Percentiles rank a stretch among this genome's conserved stretches.
These are phyloP conservation scores for Apiospora koreana DNA, from an alignment of 2,329 filamentous ascomycete species.

Conservation along the genomic window DNA sequence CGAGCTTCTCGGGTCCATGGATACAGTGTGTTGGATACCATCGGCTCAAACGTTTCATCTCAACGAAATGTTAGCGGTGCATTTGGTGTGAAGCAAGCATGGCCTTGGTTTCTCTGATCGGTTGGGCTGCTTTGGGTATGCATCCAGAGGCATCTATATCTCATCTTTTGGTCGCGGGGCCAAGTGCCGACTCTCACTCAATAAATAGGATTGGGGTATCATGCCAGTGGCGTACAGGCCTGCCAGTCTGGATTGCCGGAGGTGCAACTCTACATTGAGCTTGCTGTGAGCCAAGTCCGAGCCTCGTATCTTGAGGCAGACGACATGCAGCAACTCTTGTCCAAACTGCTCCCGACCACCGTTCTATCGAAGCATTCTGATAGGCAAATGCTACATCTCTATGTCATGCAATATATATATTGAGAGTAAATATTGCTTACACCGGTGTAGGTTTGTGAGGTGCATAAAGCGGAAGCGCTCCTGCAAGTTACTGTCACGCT, in stretches of 20 bases:
- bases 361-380: neutral
- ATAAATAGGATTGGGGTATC: neutral
- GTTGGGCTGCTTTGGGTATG: neutral
- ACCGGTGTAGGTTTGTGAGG: neutral
- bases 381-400: neutral
- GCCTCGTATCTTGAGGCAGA: neutral
- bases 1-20: neutral
- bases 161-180: neutral
- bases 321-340: neutral
- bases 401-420: neutral
- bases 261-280: neutral
- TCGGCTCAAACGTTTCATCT: neutral
- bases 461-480: neutral
- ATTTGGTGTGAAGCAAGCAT: neutral
- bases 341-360: neutral
- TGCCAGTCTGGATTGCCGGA: neutral
- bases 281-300: neutral
- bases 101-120: neutral
- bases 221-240: neutral
- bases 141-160: neutral
- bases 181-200: neutral
- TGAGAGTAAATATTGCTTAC: neutral
- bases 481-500: neutral
- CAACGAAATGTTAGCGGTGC: neutral
- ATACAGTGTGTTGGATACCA: neutral